Percentiles rank a stretch among this genome's conserved stretches.
Conservation (phyloP, 192 early-diverging fungal species). For the Martensiomyces pterosporus region DNA sequence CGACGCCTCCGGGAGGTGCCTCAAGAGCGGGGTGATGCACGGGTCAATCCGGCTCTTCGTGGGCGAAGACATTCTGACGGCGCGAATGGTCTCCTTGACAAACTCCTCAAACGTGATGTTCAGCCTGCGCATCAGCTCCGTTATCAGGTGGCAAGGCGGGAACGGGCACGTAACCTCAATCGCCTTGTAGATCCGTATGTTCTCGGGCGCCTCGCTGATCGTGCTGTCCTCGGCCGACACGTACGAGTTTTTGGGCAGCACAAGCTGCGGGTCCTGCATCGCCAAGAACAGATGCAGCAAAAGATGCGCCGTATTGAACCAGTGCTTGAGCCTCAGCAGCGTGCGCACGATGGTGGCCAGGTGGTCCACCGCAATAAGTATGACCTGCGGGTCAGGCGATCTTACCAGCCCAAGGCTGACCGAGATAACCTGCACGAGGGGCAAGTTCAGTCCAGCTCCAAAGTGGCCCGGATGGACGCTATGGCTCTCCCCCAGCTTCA, state of each 20-base stretch:
- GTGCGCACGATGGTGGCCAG: slow-evolving; percentile 42
- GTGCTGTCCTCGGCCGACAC: neutral
- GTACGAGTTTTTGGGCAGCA: slow-evolving; percentile 25
- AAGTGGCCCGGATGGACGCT: slow-evolving; percentile 44
- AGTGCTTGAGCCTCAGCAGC: slow-evolving; percentile 44
- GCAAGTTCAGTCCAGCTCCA: slow-evolving; percentile 40
- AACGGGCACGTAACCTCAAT: slow-evolving; percentile 41
- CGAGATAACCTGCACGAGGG: slow-evolving; percentile 43
- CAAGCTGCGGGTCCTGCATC: slow-evolving; percentile 43
- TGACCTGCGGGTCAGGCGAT: slow-evolving; percentile 43
- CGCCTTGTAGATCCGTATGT: neutral
- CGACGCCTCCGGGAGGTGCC: slow-evolving; percentile 36
- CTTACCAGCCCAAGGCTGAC: slow-evolving; percentile 42
- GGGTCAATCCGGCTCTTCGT: slow-evolving; percentile 32
- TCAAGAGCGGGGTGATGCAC: slow-evolving; percentile 42
- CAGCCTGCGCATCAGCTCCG: slow-evolving; percentile 44
- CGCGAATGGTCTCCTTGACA: slow-evolving; percentile 44
- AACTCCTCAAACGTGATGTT: slow-evolving; percentile 43
- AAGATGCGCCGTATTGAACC: slow-evolving; percentile 50
- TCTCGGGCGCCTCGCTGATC: neutral
- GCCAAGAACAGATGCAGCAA: slow-evolving; percentile 42
- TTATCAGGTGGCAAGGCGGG: slow-evolving; percentile 31
- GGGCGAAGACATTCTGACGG: slow-evolving; percentile 38
- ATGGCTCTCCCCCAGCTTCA: slow-evolving; percentile 41
- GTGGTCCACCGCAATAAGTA: slow-evolving; percentile 38